Conservation (phyloP, 139 green algal species). For the Chlorella sp. region DNA sequence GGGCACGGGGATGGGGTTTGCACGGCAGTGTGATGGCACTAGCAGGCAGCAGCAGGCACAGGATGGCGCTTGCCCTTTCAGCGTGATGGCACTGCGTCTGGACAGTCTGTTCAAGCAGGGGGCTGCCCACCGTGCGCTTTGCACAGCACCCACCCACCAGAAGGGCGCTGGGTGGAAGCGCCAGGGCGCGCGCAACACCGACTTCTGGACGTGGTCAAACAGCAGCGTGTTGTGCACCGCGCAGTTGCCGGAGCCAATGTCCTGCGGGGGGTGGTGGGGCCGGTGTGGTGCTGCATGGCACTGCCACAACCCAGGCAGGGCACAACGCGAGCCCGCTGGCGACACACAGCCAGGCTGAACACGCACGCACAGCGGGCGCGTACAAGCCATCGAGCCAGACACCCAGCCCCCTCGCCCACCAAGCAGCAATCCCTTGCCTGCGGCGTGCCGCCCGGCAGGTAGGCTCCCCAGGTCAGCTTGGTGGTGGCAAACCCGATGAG, state of each 20-base stretch:
- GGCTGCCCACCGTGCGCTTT: background rate
- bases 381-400: no score
- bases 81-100: background rate
- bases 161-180: constrained; percentile 63
- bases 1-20: background rate
- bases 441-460: constrained; percentile 50
- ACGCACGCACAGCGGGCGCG: no score
- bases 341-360: no score
- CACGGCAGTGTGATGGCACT: background rate
- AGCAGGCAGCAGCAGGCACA: background rate
- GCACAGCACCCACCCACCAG: no score
- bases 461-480: constrained; percentile 76
- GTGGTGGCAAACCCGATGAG: constrained; percentile 60
- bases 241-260: constrained; percentile 77
- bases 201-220: constrained; percentile 83
- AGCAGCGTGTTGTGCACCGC: constrained; percentile 86
- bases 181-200: constrained; percentile 73
- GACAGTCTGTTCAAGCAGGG: no score
- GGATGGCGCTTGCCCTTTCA: background rate
- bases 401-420: background rate
- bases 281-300: background rate
- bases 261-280: constrained; percentile 17
- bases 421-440: constrained; percentile 5
- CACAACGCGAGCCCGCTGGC: background rate
- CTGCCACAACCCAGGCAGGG: background rate